A percentile compares a stretch with the other conserved stretches of the same genome.
phyloP scores from a whole-genome alignment of 2,329 filamentous ascomycete species.

The Epicoccum nigrum region DNA sequence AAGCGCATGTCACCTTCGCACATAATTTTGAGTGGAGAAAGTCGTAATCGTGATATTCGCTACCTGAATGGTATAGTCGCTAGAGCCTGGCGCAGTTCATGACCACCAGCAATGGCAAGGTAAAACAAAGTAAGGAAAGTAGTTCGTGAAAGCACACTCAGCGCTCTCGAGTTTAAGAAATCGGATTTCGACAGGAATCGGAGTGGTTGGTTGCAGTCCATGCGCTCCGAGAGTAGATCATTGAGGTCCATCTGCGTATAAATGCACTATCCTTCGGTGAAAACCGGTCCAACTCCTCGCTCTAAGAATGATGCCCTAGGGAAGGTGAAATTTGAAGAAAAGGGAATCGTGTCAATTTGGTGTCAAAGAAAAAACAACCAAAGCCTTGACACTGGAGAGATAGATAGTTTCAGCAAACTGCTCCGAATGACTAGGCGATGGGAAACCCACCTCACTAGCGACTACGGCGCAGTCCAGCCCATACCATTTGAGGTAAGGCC shows the following conservation, averaged over 20 bases:
- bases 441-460: conserved; percentile 36
- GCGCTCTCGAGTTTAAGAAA: not conserved
- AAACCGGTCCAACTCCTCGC: conserved; percentile 35
- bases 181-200: not conserved
- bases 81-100: not conserved
- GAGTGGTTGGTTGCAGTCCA: conserved; percentile 8
- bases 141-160: not conserved
- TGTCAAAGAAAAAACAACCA: conserved; percentile 10
- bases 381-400: conserved; percentile 4
- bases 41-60: conserved; percentile 11
- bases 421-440: conserved; percentile 11
- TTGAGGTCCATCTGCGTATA: conserved; percentile 21
- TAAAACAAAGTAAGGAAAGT: not conserved
- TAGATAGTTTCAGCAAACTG: conserved; percentile 14
- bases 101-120: not conserved
- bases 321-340: not conserved
- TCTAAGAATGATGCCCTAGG: conserved; percentile 19
- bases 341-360: conserved; percentile 7
- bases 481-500: conserved; percentile 38
- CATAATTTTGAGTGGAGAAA: not conserved
- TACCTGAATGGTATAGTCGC: conserved; percentile 5
- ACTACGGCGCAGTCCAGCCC: conserved; percentile 45
- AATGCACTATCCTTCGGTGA: conserved; percentile 21
- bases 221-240: conserved; percentile 15
- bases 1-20: too few relatives aligned